Evolutionary conservation across 2,329 filamentous ascomycete species (phyloP).

Genomic region (Fusarium papillatum): DNA sequence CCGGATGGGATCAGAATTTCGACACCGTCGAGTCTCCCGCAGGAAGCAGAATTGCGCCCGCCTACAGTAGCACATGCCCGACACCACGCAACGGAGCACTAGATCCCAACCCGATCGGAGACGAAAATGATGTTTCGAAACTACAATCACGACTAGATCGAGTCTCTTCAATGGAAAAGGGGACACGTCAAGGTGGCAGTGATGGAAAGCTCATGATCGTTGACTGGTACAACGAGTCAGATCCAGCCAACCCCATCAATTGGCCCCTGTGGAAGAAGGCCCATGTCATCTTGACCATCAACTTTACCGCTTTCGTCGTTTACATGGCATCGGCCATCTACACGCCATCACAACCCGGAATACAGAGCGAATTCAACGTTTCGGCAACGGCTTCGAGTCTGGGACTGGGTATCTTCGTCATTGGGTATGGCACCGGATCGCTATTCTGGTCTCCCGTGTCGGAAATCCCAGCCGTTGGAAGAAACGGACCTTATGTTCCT

Average conservation of each 20-base stretch:
- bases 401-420: not conserved
- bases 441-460: not conserved
- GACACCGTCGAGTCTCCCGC: not conserved
- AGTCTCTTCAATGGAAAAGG: not conserved
- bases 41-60: not conserved
- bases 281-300: not conserved
- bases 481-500: not conserved
- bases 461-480: not conserved
- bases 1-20: not conserved
- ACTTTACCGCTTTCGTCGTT: not conserved
- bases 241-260: not conserved
- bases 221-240: not conserved
- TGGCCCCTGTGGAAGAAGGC: not conserved
- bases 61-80: not conserved
- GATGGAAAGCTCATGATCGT: not conserved
- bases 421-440: not conserved
- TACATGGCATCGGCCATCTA: not conserved
- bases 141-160: not conserved
- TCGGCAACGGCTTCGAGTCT: not conserved
- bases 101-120: not conserved
- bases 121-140: not conserved
- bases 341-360: not conserved
- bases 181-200: not conserved
- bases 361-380: not conserved
- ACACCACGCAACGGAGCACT: not conserved